Evolutionary conservation across 495 filamentous ascomycete genomes (phyloP).

Genomic region (Aspergillus leporis): DNA sequence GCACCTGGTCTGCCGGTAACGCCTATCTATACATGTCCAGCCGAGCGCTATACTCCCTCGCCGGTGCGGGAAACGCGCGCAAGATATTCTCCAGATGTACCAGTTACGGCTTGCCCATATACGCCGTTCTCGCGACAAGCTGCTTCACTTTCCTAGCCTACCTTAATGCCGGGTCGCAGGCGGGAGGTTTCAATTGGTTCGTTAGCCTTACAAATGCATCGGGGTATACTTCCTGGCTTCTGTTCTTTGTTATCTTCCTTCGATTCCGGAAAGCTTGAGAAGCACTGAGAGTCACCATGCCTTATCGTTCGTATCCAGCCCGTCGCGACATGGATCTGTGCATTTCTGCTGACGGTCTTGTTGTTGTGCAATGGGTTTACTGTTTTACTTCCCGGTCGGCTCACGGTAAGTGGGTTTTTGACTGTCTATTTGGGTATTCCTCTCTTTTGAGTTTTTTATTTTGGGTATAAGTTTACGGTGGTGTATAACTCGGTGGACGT

Average conservation of each 20-base stretch:
- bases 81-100: conserved; percentile 36
- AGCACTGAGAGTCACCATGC: conserved; percentile 45
- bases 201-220: conserved; percentile 53
- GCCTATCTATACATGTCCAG: conserved; percentile 72
- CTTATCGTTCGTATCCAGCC: conserved; percentile 49
- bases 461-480: conserved; percentile 35
- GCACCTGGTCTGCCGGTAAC: conserved; percentile 66
- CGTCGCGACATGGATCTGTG: conserved; percentile 41
- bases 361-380: conserved; percentile 57
- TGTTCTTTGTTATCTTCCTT: conserved; percentile 51
- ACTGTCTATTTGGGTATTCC: conserved; percentile 58
- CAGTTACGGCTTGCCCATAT: conserved; percentile 39
- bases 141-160: conserved; percentile 28
- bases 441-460: conserved; percentile 49
- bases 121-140: conserved; percentile 24
- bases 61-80: conserved; percentile 39
- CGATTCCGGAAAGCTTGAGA: conserved; percentile 52
- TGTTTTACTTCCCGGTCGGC: conserved; percentile 54
- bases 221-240: conserved; percentile 55
- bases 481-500: neutral
- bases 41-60: conserved; percentile 53
- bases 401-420: conserved; percentile 44
- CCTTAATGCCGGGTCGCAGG: conserved; percentile 17
- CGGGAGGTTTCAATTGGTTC: conserved; percentile 44
- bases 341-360: conserved; percentile 30